phyloP scores from a whole-genome alignment of 441 rosid species.

The Gossypium schwendimanii region DNA sequence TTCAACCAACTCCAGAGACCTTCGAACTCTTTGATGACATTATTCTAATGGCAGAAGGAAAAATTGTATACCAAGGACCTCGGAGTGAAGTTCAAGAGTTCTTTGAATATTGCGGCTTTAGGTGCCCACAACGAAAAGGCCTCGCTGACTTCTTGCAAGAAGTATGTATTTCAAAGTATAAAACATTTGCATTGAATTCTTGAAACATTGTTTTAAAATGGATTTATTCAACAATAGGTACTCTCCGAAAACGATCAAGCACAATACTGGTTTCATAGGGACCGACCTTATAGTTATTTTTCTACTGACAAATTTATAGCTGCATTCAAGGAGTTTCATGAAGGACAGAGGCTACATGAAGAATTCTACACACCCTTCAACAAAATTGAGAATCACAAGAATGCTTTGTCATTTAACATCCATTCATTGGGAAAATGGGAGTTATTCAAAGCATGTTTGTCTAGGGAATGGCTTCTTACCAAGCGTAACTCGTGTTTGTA shows the following conservation, averaged over 20 bases:
- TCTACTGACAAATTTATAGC: slow-evolving; percentile 31
- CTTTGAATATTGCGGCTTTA: slow-evolving; percentile 44
- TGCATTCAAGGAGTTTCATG: slow-evolving; percentile 27
- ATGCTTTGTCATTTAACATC: slow-evolving; percentile 28
- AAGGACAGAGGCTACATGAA: slow-evolving; percentile 23
- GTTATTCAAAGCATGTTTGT: slow-evolving; percentile 43
- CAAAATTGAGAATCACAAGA: slow-evolving; percentile 16
- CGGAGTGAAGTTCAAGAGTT: slow-evolving; percentile 22
- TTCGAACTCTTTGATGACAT: slow-evolving; percentile 48
- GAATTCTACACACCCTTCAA: slow-evolving; percentile 34
- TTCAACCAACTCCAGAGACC: slow-evolving; percentile 47
- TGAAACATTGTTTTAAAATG: neutral
- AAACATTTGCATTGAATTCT: neutral
- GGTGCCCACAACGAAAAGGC: slow-evolving; percentile 54
- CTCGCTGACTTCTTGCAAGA: slow-evolving; percentile 66
- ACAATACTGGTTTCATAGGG: slow-evolving; percentile 44
- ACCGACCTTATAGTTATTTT: slow-evolving; percentile 32
- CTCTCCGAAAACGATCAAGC: slow-evolving; percentile 52
- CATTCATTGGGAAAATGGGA: slow-evolving; percentile 40
- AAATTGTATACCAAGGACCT: slow-evolving; percentile 33
- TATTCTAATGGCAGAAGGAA: slow-evolving; percentile 44
- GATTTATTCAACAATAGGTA: slow-evolving; percentile 22
- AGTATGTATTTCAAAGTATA: slow-evolving; percentile 16
- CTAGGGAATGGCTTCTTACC: slow-evolving; percentile 52
- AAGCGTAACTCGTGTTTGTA: slow-evolving; percentile 37